Conservation (phyloP, 768 basidiomycete genomes). For the Leucocoprinus birnbaumii region DNA sequence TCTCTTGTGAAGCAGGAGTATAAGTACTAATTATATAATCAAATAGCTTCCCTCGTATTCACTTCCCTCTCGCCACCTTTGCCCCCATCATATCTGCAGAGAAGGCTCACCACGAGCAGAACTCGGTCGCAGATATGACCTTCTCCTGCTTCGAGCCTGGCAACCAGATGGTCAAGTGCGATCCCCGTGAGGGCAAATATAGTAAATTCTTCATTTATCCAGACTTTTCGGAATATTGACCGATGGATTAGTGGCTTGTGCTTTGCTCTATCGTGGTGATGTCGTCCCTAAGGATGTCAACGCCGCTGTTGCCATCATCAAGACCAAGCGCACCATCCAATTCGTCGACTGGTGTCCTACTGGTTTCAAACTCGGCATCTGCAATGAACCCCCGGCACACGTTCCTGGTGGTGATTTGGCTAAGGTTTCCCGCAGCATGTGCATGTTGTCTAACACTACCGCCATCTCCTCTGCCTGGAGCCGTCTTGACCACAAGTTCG, state of each 20-base stretch:
- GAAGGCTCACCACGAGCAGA: slow-evolving; percentile 95
- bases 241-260: slow-evolving; percentile 72
- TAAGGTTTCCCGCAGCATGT: slow-evolving; percentile 89
- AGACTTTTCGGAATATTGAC: slow-evolving; percentile 13
- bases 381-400: slow-evolving; percentile 90
- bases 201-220: slow-evolving; percentile 48
- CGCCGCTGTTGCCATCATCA: slow-evolving; percentile 88
- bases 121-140: slow-evolving; percentile 98
- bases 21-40: slow-evolving; percentile 11
- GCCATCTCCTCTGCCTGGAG: slow-evolving; percentile 95
- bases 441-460: slow-evolving; percentile 96
- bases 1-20: neutral
- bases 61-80: slow-evolving; percentile 96
- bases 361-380: slow-evolving; percentile 98
- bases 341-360: slow-evolving; percentile 99
- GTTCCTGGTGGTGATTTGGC: slow-evolving; percentile 96
- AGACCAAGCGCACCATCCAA: slow-evolving; percentile 97
- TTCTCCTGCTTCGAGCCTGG: slow-evolving; percentile 96
- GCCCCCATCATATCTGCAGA: slow-evolving; percentile 94
- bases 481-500: slow-evolving; percentile 95
- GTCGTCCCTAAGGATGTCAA: slow-evolving; percentile 97
- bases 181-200: slow-evolving; percentile 98
- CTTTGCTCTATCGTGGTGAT: slow-evolving; percentile 91
- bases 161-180: slow-evolving; percentile 95
- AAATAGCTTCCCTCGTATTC: slow-evolving; percentile 92